Evolutionary conservation across 1,284 basidiomycete genomes (phyloP).

Genomic region (Moniliella sp.): DNA sequence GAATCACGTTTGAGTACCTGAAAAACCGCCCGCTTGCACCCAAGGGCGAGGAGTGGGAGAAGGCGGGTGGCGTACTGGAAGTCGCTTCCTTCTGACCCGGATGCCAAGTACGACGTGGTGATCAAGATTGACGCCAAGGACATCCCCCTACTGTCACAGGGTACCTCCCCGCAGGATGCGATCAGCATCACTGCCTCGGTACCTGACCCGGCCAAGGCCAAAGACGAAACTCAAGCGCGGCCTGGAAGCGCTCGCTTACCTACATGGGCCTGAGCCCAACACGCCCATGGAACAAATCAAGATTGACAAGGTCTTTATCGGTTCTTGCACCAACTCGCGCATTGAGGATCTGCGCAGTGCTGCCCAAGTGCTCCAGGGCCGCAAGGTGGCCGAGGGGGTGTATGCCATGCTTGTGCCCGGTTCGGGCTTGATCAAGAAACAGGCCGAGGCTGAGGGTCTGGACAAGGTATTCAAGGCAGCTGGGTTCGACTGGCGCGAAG

Average conservation of each 20-base stretch:
- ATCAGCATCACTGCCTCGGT: slow-evolving; percentile 26
- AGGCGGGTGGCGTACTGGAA: slow-evolving; percentile 26
- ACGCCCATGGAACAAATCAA: slow-evolving; percentile 30
- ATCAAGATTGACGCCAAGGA: slow-evolving; percentile 24
- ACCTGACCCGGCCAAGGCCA: slow-evolving; percentile 23
- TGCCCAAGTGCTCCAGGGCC: slow-evolving; percentile 24
- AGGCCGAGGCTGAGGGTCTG: slow-evolving; percentile 31
- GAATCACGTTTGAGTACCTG: slow-evolving; percentile 30
- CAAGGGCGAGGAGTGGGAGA: slow-evolving; percentile 24
- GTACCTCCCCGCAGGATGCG: slow-evolving; percentile 25
- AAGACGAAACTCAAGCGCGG: slow-evolving; percentile 14
- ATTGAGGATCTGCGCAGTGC: slow-evolving; percentile 30
- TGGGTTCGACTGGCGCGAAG: slow-evolving; percentile 32
- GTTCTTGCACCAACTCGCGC: slow-evolving; percentile 30
- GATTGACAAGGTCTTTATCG: slow-evolving; percentile 33
- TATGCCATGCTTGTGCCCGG: slow-evolving; percentile 32
- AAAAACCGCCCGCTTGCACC: slow-evolving; percentile 27
- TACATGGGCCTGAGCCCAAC: slow-evolving; percentile 28
- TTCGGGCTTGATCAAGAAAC: slow-evolving; percentile 30
- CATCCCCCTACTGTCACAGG: slow-evolving; percentile 31
- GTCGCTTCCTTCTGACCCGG: slow-evolving; percentile 21
- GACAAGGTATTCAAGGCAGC: slow-evolving; percentile 31
- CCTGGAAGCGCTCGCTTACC: slow-evolving; percentile 18
- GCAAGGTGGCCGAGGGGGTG: slow-evolving; percentile 18
- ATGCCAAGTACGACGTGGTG: slow-evolving; percentile 25